phyloP scores from a whole-genome alignment of 2,329 filamentous ascomycete genomes.

The Aspergillus brasiliensis region DNA sequence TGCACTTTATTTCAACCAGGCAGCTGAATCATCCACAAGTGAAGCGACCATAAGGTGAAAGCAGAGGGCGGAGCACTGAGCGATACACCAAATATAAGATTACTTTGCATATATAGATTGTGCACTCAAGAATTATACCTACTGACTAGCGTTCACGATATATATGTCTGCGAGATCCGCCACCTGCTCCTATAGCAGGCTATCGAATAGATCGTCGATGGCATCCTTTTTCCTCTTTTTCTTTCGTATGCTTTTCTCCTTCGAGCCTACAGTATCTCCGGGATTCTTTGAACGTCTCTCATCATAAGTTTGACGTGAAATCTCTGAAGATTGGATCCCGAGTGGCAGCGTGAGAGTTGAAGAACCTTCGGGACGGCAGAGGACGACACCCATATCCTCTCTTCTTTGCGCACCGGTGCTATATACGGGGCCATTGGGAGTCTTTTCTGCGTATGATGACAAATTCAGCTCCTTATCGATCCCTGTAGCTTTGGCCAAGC shows the following conservation, averaged over 20 bases:
- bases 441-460: neutral
- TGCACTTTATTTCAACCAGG: neutral
- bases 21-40: neutral
- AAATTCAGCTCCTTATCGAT: slow-evolving; percentile 36
- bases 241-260: slow-evolving; percentile 44
- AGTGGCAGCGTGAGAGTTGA: neutral
- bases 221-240: slow-evolving; percentile 62
- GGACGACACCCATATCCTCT: slow-evolving; percentile 30
- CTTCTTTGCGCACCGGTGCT: slow-evolving; percentile 3
- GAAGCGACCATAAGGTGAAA: neutral
- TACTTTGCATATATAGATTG: neutral
- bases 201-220: slow-evolving; percentile 73
- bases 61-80: neutral
- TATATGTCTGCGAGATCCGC: neutral
- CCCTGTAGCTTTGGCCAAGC: slow-evolving; percentile 50
- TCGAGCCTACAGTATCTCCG: slow-evolving; percentile 4
- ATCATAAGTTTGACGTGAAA: neutral
- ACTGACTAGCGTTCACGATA: neutral
- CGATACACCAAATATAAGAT: neutral
- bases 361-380: slow-evolving; percentile 21
- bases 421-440: neutral
- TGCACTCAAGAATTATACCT: neutral
- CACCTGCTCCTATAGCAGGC: slow-evolving; percentile 45
- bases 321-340: neutral
- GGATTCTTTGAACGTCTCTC: neutral